A percentile compares a stretch with the other conserved stretches of the same genome.
Conservation (phyloP, 179 eudicot species). For the Amaranthus tricolor region DNA sequence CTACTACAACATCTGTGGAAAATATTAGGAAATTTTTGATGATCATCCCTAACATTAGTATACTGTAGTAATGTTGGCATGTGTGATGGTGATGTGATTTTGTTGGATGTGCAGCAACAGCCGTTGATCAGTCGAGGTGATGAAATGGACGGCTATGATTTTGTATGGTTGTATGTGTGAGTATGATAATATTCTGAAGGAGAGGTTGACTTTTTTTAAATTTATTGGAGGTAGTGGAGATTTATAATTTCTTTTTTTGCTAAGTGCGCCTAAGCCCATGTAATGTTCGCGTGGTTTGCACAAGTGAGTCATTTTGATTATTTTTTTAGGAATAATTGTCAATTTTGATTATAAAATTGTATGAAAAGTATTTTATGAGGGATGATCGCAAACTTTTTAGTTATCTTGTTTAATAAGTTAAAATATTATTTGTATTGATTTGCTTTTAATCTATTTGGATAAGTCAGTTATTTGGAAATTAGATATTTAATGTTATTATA, state of each 20-base stretch:
- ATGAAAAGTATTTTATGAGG: no score
- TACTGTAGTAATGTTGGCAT: no score
- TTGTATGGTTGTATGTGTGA: background rate
- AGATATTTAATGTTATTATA: no score
- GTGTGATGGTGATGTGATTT: background rate
- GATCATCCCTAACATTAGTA: no score
- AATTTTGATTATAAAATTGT: no score
- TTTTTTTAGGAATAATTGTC: background rate
- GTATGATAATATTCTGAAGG: background rate
- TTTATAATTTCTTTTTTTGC: background rate
- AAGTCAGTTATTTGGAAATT: no score
- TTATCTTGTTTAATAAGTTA: no score
- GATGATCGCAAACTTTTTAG: no score
- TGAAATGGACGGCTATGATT: conserved; percentile 2
- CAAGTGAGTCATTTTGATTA: conserved; percentile 5
- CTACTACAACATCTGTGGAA: no score
- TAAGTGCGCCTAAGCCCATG: background rate
- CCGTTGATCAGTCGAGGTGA: background rate
- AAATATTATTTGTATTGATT: no score
- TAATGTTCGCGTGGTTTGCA: conserved; percentile 21
- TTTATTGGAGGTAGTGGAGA: background rate
- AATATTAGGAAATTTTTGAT: no score
- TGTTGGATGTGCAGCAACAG: background rate
- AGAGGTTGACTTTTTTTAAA: background rate
- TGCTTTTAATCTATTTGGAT: no score